Conservation (phyloP, 768 basidiomycete genomes). For the Boletus sensibilis region DNA sequence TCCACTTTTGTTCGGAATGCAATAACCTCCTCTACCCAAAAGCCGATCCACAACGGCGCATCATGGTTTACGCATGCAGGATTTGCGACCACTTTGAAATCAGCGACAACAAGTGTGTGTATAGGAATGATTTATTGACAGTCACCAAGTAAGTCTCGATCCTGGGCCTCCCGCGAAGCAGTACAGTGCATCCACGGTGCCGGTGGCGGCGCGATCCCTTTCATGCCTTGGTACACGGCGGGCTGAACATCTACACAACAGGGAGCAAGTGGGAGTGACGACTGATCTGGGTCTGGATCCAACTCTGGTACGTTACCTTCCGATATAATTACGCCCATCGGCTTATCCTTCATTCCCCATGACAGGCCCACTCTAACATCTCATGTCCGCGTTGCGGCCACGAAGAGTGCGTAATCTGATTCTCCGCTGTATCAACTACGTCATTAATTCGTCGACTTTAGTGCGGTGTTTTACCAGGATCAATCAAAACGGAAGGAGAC, state of each 20-base stretch:
- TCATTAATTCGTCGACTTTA: slow-evolving; percentile 34
- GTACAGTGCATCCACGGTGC: not conserved
- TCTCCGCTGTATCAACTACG: not conserved
- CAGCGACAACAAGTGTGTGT: slow-evolving; percentile 86
- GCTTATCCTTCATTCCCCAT: not conserved
- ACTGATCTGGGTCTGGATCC: slow-evolving; percentile 86
- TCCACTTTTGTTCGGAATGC: slow-evolving; percentile 92
- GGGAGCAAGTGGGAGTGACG: slow-evolving; percentile 92
- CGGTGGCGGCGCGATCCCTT: slow-evolving; percentile 14
- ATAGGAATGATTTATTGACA: slow-evolving; percentile 89
- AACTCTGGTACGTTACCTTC: slow-evolving; percentile 60
- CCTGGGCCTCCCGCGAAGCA: not conserved
- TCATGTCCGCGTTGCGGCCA: slow-evolving; percentile 79
- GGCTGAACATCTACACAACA: slow-evolving; percentile 32
- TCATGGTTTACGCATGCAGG: slow-evolving; percentile 88
- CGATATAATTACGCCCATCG: not conserved
- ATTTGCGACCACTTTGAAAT: slow-evolving; percentile 88
- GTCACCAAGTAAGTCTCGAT: slow-evolving; percentile 73
- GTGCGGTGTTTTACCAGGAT: slow-evolving; percentile 93
- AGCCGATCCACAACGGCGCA: slow-evolving; percentile 80
- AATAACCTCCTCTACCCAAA: slow-evolving; percentile 94
- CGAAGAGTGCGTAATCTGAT: slow-evolving; percentile 63
- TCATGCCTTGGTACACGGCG: not conserved
- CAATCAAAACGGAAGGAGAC: slow-evolving; percentile 97
- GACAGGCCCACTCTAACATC: slow-evolving; percentile 80